These are phyloP conservation scores for Fusarium sp. DNA, from an alignment of 2,329 filamentous ascomycete species.

Conservation along the genomic window DNA sequence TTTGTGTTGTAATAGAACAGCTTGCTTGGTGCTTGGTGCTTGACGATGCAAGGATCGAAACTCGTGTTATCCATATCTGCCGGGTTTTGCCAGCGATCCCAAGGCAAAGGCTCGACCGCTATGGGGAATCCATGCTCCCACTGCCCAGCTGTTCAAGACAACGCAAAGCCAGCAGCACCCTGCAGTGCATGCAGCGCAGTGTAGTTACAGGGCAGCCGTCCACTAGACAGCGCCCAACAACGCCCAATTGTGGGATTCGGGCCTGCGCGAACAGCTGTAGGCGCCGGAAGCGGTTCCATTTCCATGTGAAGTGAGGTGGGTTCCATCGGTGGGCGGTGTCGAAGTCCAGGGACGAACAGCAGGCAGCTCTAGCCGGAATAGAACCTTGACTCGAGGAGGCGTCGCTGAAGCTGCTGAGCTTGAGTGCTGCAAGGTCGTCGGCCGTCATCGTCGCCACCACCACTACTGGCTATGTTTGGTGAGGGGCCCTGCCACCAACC, in stretches of 20 bases:
- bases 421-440: slow-evolving; percentile 39
- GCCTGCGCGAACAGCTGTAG: slow-evolving; percentile 28
- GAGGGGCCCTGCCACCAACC: slow-evolving; percentile 10
- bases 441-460: slow-evolving; percentile 37
- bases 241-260: slow-evolving; percentile 33
- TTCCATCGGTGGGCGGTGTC: slow-evolving; percentile 45
- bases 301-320: slow-evolving; percentile 38
- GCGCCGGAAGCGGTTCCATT: slow-evolving; percentile 37
- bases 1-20: slow-evolving; percentile 12
- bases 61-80: slow-evolving; percentile 28
- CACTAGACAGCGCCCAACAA: slow-evolving; percentile 38
- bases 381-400: slow-evolving; percentile 41
- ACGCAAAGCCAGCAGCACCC: slow-evolving; percentile 23
- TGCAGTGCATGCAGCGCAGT: slow-evolving; percentile 22
- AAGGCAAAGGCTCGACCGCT: slow-evolving; percentile 17
- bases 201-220: slow-evolving; percentile 30
- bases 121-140: slow-evolving; percentile 29
- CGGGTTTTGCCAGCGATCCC: slow-evolving; percentile 21
- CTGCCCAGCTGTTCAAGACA: slow-evolving; percentile 22
- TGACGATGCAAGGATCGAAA: slow-evolving; percentile 28
- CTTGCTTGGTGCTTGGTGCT: neutral
- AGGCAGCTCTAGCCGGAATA: slow-evolving; percentile 46
- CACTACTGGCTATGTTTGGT: slow-evolving; percentile 23
- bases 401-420: slow-evolving; percentile 35
- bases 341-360: slow-evolving; percentile 31